Conservation (phyloP, 441 rosid species). For the Brassica hybrid region DNA sequence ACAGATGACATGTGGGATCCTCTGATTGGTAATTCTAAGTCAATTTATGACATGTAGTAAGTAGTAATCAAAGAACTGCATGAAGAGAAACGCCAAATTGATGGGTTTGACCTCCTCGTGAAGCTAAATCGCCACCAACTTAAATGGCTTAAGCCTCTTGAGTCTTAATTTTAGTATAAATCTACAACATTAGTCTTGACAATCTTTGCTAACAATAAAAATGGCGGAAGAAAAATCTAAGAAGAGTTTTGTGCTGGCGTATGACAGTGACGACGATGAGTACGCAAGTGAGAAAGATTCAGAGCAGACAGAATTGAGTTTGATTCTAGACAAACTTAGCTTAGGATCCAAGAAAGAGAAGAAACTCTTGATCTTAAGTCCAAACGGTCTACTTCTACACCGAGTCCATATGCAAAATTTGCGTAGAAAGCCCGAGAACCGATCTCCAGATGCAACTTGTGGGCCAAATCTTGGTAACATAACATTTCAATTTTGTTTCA, state of each 20-base stretch:
- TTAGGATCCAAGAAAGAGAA: conserved; percentile 29
- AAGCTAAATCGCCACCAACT: no score
- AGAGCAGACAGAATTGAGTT: conserved; percentile 20
- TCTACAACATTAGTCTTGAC: no score
- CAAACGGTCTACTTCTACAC: conserved; percentile 43
- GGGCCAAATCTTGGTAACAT: conserved; percentile 43
- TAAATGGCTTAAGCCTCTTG: no score
- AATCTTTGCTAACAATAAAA: not conserved
- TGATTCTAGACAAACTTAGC: conserved; percentile 26
- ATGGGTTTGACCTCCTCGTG: no score
- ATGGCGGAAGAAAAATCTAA: conserved; percentile 31
- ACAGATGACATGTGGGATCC: not conserved
- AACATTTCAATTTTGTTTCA: not conserved
- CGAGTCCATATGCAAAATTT: not conserved
- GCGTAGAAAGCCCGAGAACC: not conserved
- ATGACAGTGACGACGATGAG: conserved; percentile 19
- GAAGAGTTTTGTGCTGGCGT: not conserved
- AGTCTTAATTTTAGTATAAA: no score
- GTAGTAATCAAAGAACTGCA: no score
- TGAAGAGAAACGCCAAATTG: no score
- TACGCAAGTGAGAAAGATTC: not conserved
- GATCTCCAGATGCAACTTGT: conserved; percentile 38
- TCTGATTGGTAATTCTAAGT: not conserved
- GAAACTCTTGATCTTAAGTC: conserved; percentile 46
- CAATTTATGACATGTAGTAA: not conserved